Base-by-base conservation (phyloP, 306 rosid species). In the Notholithocarpus densiflorus region DNA sequence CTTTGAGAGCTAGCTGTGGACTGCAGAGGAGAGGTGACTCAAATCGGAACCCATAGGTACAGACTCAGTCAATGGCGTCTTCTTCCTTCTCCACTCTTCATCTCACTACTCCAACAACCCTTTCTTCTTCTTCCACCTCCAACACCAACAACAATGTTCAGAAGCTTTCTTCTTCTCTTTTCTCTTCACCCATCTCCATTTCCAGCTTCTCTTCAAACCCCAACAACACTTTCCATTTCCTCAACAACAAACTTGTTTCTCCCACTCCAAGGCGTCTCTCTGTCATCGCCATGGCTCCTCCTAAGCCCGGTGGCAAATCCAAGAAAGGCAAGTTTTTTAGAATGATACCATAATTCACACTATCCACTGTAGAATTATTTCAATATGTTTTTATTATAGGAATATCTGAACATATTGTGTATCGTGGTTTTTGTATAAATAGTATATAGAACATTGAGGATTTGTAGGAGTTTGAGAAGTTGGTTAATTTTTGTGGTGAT, bases 251-350 rank as follows among this genome's bases (percentile, higher is more conserved):
- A 71, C 81, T 75, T 14, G 43, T 14, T 29, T 31, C 79, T 71
- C 85, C 85, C 24, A 12, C 68, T 32, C 83, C 81, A 19, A 55
- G 93, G 79, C 90, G 92, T 52, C 88, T 93, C 86, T 26, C 72
- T 68, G 86, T 95, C 70, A 83, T 77, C 34, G 89, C 99, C 5
- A 95, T 95, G 99, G 99, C 99, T 75, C 99, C 99, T 0, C 99
- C 99, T 1, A 94, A 95, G 73, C 91, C 99, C 19, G 94, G 91
- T 3, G 98, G 98, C 1, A 95, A 95, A 77, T 74, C 91, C 77
- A 95, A 93, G 84, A 95, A 95, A 88, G 99, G 99, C 90, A n/a
- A 20, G 4, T 6, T 51, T 23, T 37, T 40, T 19, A 15, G 17
- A 18, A 75, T 69, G 15, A 12, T 12, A 48, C 53, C 53, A 10